Evolutionary conservation across 129 eudicot genomes (phyloP).

Genomic region (Artemisia tridentata): DNA sequence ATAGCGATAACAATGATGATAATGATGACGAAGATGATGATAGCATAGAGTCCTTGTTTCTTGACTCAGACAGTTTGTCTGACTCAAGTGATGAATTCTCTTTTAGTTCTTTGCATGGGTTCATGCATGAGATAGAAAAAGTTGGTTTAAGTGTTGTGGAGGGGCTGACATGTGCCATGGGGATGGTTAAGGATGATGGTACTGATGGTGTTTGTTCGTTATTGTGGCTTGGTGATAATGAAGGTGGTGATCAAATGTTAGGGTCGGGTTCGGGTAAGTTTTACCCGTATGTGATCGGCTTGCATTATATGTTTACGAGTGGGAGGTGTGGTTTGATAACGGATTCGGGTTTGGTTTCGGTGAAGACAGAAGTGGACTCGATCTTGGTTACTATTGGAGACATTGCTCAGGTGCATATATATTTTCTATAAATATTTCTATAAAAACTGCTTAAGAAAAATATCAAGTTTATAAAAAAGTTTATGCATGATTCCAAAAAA

Average conservation of each 20-base stretch:
- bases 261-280: constrained; percentile 56
- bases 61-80: constrained; percentile 42
- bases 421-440: no score
- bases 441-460: no score
- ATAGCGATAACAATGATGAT: no score
- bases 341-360: constrained; percentile 66
- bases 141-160: constrained; percentile 58
- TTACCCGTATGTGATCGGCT: constrained; percentile 78
- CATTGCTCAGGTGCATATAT: constrained; percentile 72
- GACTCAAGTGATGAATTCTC: constrained; percentile 35
- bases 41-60: constrained; percentile 45
- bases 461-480: no score
- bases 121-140: constrained; percentile 58
- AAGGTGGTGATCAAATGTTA: constrained; percentile 8
- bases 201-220: constrained; percentile 40
- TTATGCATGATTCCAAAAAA: no score
- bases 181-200: constrained; percentile 43
- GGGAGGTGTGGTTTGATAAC: constrained; percentile 37
- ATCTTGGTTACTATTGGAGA: constrained; percentile 80
- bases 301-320: constrained; percentile 50
- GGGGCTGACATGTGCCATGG: constrained; percentile 47
- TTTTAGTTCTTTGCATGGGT: constrained; percentile 46
- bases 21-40: not conserved
- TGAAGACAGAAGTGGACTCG: constrained; percentile 54
- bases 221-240: constrained; percentile 56